Evolutionary conservation across 768 basidiomycete genomes (phyloP), one percentile per base, ranked within the genome.

Genomic region (Boletales sp.): DNA sequence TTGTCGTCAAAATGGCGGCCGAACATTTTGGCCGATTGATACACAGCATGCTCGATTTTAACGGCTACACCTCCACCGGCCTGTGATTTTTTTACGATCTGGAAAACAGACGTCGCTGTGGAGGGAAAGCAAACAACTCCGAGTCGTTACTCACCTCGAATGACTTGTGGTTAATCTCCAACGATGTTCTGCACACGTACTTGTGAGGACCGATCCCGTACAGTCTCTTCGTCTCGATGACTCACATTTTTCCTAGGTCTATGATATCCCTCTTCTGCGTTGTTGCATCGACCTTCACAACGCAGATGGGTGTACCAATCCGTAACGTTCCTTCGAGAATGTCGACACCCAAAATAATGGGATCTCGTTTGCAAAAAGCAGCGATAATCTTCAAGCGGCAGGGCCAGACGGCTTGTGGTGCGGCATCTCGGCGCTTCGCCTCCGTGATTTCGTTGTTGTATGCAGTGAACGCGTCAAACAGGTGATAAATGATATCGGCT

Each of bases 401-500:
- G 5, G 96, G 96, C 94, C 94, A 98, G 18, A 97, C 86, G 19
- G 96, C 96, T 63, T 90, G 88, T 10, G 92, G 93, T 0, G 94
- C 92, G 3, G 94, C 92, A 64, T 94, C 94, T 57, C 74, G 81
- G 35, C 90, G 80, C 70, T 93, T 94, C n/a, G 90, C 91, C 68
- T 96, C 95, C 50, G 78, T 77, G 47, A 97, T 93, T 70, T 92
- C 90, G 52, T 80, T 79, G 64, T 95, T 95, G 70, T 98, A 98
- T 2, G 85, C 89, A 38, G 84, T 96, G 75, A 98, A 98, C 14
- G 92, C 82, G 64, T 98, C 94, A 65, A 98, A 97, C 40, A 99
- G 73, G 67, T 97, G 95, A 70, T 99, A 99, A 59, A 99, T 98
- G 66, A 98, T 97, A 69, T 96, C 94, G 54, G 95, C 95, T 97